These are phyloP conservation scores for Bacidia rubella DNA, from an alignment of 495 filamentous ascomycete species.

Conservation along the genomic window DNA sequence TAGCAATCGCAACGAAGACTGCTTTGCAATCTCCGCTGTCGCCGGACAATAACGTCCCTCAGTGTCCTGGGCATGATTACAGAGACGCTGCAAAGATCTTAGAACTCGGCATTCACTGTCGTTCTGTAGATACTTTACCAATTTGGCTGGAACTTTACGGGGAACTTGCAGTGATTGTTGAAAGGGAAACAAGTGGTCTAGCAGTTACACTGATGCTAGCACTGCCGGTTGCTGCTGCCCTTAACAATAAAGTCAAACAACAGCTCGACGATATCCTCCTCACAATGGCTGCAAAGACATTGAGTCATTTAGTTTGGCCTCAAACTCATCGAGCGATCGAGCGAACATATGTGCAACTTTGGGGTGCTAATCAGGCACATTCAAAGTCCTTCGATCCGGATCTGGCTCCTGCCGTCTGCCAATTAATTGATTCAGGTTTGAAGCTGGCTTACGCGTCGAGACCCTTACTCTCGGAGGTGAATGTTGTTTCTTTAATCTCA, in stretches of 20 bases:
- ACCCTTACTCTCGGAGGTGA: conserved; percentile 4
- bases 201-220: conserved; percentile 47
- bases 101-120: conserved; percentile 42
- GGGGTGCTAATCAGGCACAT: conserved; percentile 37
- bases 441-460: conserved; percentile 29
- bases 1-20: conserved; percentile 23
- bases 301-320: conserved; percentile 20
- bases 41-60: conserved; percentile 6
- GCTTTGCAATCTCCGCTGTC: conserved; percentile 13
- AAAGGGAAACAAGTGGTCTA: conserved; percentile 51
- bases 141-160: conserved; percentile 51
- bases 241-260: conserved; percentile 17
- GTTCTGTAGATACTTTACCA: conserved; percentile 22
- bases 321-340: conserved; percentile 39
- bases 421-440: conserved; percentile 33
- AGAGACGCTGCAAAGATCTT: conserved; percentile 57
- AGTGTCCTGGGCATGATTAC: conserved; percentile 35
- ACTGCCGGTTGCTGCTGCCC: conserved; percentile 52
- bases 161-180: conserved; percentile 42
- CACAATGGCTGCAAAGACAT: conserved; percentile 13
- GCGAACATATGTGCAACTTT: conserved; percentile 41
- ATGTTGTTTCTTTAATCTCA: conserved; percentile 20
- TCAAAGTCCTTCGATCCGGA: conserved; percentile 36
- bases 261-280: conserved; percentile 13
- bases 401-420: conserved; percentile 49